A percentile compares a stretch with the other conserved stretches of the same genome.
Evolutionary conservation across 176 grass and related monocot genomes (phyloP).

Genomic region (Eremochloa ophiuroides): DNA sequence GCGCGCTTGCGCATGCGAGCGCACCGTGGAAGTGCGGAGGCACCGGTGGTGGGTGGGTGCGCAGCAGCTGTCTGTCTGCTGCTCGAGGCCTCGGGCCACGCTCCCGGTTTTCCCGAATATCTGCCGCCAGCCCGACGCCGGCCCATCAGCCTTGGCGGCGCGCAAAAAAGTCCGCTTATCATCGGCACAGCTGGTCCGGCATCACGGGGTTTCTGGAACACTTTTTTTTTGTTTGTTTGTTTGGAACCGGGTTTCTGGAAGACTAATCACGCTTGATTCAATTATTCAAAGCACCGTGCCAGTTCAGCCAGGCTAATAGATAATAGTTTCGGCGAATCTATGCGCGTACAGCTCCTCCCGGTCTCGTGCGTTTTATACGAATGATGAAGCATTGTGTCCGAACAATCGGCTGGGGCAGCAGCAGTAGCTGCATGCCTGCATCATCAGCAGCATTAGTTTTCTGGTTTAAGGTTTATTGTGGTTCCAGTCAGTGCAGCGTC

Average conservation of each 20-base stretch:
- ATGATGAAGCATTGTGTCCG: too few species aligned
- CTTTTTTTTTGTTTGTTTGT: too few species aligned
- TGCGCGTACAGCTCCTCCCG: not conserved
- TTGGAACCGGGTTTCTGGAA: too few species aligned
- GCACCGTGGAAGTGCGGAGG: not conserved
- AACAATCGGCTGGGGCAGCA: too few species aligned
- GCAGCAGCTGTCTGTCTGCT: not conserved
- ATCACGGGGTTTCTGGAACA: not conserved
- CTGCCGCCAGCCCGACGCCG: not conserved
- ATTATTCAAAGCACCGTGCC: not conserved
- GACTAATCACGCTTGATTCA: not conserved
- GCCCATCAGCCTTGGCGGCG: not conserved
- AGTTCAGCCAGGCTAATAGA: not conserved
- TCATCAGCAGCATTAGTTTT: too few species aligned
- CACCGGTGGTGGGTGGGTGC: too few species aligned
- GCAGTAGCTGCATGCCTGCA: too few species aligned
- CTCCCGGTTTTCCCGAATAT: not conserved
- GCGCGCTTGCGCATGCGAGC: too few species aligned
- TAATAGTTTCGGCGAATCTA: not conserved
- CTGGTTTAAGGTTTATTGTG: too few species aligned
- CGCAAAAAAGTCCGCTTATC: slow-evolving; percentile 26
- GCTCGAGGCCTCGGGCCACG: not conserved
- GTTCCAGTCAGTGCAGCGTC: too few species aligned
- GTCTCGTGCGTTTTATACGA: too few species aligned
- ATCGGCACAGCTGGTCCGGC: not conserved